phyloP scores from a whole-genome alignment of 2,329 filamentous ascomycete species.

The Onygena corvina region DNA sequence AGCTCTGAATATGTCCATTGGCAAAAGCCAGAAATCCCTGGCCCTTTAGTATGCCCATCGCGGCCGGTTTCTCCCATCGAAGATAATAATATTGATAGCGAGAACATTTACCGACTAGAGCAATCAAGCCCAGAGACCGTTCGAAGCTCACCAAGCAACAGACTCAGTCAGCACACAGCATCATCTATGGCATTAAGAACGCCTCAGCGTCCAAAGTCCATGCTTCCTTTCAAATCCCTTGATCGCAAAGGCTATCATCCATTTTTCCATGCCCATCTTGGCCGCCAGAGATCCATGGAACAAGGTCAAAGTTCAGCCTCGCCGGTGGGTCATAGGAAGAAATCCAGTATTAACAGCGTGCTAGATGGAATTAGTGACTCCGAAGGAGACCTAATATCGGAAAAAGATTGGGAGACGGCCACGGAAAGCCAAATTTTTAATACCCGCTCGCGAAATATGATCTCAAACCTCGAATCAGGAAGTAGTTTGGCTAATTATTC shows the following conservation, averaged over 20 bases:
- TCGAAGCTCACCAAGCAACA: conserved; percentile 14
- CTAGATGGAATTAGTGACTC: conserved; percentile 1
- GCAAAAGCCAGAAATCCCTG: not conserved
- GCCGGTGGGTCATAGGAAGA: not conserved
- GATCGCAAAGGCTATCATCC: conserved; percentile 7
- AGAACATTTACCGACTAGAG: not conserved
- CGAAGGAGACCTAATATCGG: conserved; percentile 10
- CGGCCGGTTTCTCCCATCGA: not conserved
- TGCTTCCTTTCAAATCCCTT: conserved; percentile 6
- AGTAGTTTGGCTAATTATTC: conserved; percentile 21
- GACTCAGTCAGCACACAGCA: conserved; percentile 11
- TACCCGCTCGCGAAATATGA: conserved; percentile 3
- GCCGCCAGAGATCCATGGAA: not conserved
- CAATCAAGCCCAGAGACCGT: conserved; percentile 14
- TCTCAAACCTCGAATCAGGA: conserved; percentile 15
- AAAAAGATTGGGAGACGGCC: conserved; percentile 21
- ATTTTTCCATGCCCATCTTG: conserved; percentile 10
- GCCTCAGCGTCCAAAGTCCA: conserved; percentile 9
- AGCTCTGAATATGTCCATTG: not conserved
- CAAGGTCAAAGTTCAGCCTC: not conserved
- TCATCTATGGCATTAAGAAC: conserved; percentile 13
- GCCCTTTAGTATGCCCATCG: not conserved
- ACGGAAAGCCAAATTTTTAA: conserved; percentile 16
- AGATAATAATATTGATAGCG: not conserved
- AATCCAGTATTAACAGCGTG: not conserved